Evolutionary conservation across 179 eudicot species (phyloP), one percentile per base, ranked within the genome.

Genomic region (Actinidia chinensis): DNA sequence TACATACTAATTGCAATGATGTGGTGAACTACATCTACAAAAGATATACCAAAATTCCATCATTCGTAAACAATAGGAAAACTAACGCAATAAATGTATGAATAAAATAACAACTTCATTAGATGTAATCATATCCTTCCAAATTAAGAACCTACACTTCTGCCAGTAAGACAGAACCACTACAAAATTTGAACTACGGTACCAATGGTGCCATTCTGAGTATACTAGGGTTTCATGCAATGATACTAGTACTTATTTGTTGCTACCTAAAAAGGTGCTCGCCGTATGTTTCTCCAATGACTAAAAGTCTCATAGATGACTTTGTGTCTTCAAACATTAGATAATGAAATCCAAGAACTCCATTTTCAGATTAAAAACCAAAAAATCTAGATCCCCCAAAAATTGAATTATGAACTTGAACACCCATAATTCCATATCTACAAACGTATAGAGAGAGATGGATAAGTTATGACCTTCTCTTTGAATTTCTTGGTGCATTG

Each of bases 381-480:
- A 50, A 70, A 52, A 3, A 50, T 70, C 74, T 50, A 28, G 33
- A 28, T 28, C 33, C 33, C 33, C 33, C 33, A 28, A 28, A 28
- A 28, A 28, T 28, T 28, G 33, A 28, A 28, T 28, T 28, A 28
- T 28, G 33, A 28, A 28, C 33, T 28, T 28, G 33, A 28, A 2
- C 33, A 28, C 33, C 33, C 33, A 28, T 28, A 28, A 28, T 28
- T 28, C 33, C 33, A 28, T 28, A 28, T 28, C 33, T 28, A 28
- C 33, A 28, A 28, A 28, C 2, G 33, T 28, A 28, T 28, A 28
- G 33, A 28, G 33, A 17, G 70, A 40, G 43, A 36, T 61, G 3
- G 17, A 56, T n/a, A 33, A 54, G 50, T 73, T 55, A 56, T 28
- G 56, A 91, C 97, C 97, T 95, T 86, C 98, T 84, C 83, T 84